These are phyloP conservation scores for Leptoxyphium fumago DNA, from an alignment of 2,329 filamentous ascomycete genomes.

Conservation along the genomic window DNA sequence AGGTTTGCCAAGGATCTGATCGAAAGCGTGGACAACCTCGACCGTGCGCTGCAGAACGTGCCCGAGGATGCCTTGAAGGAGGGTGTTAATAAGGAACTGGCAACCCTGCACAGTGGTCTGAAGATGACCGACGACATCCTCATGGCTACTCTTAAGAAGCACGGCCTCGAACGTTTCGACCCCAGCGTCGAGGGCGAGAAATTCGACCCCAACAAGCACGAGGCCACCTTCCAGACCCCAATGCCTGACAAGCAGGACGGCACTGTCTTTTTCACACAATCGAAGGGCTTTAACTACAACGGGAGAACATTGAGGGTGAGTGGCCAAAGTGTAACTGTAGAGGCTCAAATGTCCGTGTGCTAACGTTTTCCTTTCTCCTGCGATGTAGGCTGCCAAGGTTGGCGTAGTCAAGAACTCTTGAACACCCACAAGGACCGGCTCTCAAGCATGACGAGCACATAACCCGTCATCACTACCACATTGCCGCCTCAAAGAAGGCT, in stretches of 20 bases:
- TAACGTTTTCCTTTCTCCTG: neutral
- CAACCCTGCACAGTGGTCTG: constrained; percentile 71
- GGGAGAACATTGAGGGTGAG: constrained; percentile 58
- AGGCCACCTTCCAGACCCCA: constrained; percentile 89
- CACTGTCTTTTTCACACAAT: constrained; percentile 80
- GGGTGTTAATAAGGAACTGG: constrained; percentile 53
- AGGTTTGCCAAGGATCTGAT: constrained; percentile 87
- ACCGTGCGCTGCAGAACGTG: constrained; percentile 74
- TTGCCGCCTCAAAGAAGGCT: neutral
- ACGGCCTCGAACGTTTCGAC: constrained; percentile 81
- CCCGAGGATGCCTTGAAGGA: constrained; percentile 55
- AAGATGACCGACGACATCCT: constrained; percentile 91
- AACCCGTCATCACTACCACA: neutral
- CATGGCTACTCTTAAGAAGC: constrained; percentile 78
- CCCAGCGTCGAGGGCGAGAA: constrained; percentile 57
- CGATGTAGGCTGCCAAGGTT: constrained; percentile 63
- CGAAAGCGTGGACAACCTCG: constrained; percentile 92
- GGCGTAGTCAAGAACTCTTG: constrained; percentile 77
- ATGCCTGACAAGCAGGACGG: constrained; percentile 79
- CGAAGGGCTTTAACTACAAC: constrained; percentile 91
- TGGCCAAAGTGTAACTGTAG: neutral
- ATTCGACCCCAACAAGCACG: constrained; percentile 93
- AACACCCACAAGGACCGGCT: constrained; percentile 1
- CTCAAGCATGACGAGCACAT: neutral
- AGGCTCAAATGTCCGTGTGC: neutral